Evolutionary conservation across 2,329 filamentous ascomycete species (phyloP).

Genomic region (Aquanectria penicillioides): DNA sequence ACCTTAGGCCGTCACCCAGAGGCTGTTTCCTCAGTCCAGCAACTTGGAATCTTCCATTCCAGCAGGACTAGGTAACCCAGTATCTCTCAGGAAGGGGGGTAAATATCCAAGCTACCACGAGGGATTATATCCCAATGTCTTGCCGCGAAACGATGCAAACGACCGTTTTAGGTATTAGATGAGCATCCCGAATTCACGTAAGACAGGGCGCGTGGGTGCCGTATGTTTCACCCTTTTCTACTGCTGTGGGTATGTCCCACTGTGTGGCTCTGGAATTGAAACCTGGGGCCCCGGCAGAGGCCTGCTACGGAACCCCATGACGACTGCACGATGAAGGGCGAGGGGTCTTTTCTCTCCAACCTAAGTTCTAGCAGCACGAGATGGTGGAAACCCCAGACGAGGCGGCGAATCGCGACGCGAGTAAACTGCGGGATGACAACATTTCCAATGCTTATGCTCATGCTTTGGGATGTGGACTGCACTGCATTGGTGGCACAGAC

Average conservation of each 20-base stretch:
- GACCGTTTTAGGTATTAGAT: too few species aligned
- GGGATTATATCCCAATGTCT: neutral
- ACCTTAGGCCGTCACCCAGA: too few species aligned
- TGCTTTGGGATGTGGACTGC: neutral
- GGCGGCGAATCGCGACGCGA: neutral
- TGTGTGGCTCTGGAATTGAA: too few species aligned
- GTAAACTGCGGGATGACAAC: neutral
- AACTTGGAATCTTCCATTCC: neutral
- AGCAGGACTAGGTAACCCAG: neutral
- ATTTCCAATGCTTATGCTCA: neutral
- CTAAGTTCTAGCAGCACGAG: neutral
- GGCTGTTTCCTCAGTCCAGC: neutral
- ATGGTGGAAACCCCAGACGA: neutral
- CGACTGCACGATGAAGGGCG: neutral
- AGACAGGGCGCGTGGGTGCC: too few species aligned
- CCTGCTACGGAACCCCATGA: too few species aligned
- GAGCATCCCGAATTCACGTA: too few species aligned
- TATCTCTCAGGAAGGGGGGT: neutral
- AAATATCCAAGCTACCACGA: constrained; percentile 1
- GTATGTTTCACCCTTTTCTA: too few species aligned
- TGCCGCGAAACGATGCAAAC: too few species aligned
- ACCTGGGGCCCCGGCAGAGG: too few species aligned
- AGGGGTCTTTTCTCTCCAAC: neutral
- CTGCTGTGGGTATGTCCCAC: too few species aligned
- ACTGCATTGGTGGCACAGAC: constrained; percentile 6